Evolutionary conservation across 2,329 filamentous ascomycete genomes (phyloP), one percentile per base, ranked within the genome.

Genomic region (Phialophora verrucosa): DNA sequence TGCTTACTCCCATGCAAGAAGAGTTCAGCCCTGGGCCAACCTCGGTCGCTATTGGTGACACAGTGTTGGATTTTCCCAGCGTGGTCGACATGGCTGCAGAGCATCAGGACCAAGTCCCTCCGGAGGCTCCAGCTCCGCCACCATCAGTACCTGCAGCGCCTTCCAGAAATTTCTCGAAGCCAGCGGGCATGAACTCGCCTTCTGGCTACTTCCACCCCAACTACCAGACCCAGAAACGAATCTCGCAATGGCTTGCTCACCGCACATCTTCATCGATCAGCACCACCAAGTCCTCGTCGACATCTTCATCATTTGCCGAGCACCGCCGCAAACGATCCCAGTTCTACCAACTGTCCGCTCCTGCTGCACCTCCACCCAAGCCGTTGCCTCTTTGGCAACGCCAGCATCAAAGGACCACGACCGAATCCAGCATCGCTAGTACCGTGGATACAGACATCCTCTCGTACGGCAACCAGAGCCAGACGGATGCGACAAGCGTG

Each of bases 1-100:
- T 73, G 8, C 63, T 73, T 20, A 70, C 59, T n/a, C 70, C 71
- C 1, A 73, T 73, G 71, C 59, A 69, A 51, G 71, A 73, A 55
- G 71, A 73, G 49, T 69, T 71, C 64, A 72, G 67, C 23, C 71
- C 71, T 38, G 68, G 67, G 10, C 29, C 55, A 23, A 69, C 70
- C 11, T 70, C 70, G 12, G 66, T 70, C n/a, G 61, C 65, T 23
- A 64, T 73, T 14, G 66, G 67, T 55, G 70, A 64, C n/a, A 61
- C 66, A 3, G 53, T 65, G 23, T 59, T 69, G 23, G 60, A 63
- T 11, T 71, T 70, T 47, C 70, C 71, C 11, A 60, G 67, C 4
- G 14, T 60, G 8, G 51, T 66, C n/a, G 63, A 64, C 12, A 11
- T 23, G n/a, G 8, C 49, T 20, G n/a, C 59, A 17, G 56, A 49